Evolutionary conservation across 2,329 filamentous ascomycete species (phyloP).

Genomic region (Alternaria burnsii): DNA sequence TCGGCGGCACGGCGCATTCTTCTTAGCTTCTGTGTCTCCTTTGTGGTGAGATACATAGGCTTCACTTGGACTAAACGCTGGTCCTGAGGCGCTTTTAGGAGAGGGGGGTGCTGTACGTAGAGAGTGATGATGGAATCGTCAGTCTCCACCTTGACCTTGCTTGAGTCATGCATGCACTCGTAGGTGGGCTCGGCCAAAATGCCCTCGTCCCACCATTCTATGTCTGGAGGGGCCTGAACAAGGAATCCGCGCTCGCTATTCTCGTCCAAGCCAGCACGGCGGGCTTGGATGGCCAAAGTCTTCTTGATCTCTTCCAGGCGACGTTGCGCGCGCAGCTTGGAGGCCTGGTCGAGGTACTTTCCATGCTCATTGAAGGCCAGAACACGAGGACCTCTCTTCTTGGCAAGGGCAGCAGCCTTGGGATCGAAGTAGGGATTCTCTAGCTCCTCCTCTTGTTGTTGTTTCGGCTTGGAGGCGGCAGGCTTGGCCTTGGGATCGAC

Average conservation of each 20-base stretch:
- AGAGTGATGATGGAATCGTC: slow-evolving; percentile 88
- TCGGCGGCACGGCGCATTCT: slow-evolving; percentile 91
- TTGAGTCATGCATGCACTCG: slow-evolving; percentile 70
- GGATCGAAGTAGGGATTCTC: slow-evolving; percentile 87
- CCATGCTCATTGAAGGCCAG: slow-evolving; percentile 94
- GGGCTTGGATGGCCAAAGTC: slow-evolving; percentile 84
- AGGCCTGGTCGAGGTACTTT: slow-evolving; percentile 95
- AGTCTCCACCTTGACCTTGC: slow-evolving; percentile 75
- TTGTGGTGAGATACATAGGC: slow-evolving; percentile 88
- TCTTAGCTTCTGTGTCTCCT: slow-evolving; percentile 90
- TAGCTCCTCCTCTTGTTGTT: slow-evolving; percentile 63
- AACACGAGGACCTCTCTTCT: slow-evolving; percentile 70
- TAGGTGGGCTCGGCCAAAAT: slow-evolving; percentile 80
- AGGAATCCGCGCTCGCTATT: slow-evolving; percentile 91
- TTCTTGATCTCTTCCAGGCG: slow-evolving; percentile 94
- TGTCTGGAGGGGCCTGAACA: slow-evolving; percentile 80
- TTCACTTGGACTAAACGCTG: slow-evolving; percentile 81
- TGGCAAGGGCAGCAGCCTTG: slow-evolving; percentile 63
- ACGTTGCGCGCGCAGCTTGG: slow-evolving; percentile 85
- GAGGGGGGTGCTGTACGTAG: slow-evolving; percentile 92
- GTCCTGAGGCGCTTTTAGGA: slow-evolving; percentile 90
- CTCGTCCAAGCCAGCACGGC: slow-evolving; percentile 93
- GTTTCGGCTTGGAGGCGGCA: slow-evolving; percentile 44
- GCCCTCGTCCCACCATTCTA: slow-evolving; percentile 98
- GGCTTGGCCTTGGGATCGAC: slow-evolving; percentile 41